Percentiles rank a stretch among this genome's conserved stretches.
Conservation (phyloP, 768 basidiomycete genomes). For the Suillus brevipes region DNA sequence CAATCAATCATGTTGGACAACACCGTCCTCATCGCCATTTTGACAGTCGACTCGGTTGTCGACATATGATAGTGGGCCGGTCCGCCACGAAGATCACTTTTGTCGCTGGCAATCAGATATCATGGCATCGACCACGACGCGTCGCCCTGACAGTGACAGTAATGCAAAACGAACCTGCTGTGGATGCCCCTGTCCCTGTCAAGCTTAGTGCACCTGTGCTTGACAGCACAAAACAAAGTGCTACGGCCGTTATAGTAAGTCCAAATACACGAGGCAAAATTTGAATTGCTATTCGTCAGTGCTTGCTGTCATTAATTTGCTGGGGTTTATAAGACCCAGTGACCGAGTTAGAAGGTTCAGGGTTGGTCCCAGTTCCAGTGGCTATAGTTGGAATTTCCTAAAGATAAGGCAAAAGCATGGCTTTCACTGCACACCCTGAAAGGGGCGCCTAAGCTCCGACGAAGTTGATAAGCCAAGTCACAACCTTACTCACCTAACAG, state of each 20-base stretch:
- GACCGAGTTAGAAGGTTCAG: constrained; percentile 7
- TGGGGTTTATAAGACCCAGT: not conserved
- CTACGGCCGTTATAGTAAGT: not conserved
- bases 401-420: constrained; percentile 7
- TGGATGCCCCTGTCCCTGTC: not conserved
- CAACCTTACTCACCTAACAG: constrained; percentile 7
- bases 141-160: not conserved
- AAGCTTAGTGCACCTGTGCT: not conserved
- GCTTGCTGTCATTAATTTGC: not conserved
- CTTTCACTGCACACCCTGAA: constrained; percentile 14
- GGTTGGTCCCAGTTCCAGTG: not conserved
- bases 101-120: not conserved
- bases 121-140: not conserved
- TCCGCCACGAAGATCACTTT: not conserved
- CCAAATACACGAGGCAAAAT: not conserved
- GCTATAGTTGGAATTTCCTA: not conserved
- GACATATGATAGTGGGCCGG: too few species aligned
- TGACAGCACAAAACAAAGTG: not conserved
- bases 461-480: constrained; percentile 17
- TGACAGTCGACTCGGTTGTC: not conserved
- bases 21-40: not conserved
- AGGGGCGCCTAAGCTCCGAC: constrained; percentile 37
- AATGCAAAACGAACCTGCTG: not conserved
- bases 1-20: not conserved
- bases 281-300: not conserved